Percentiles rank a stretch among this genome's conserved stretches.
Conservation (phyloP, 257 asterid genomes). For the Nicotiana noctiflora region DNA sequence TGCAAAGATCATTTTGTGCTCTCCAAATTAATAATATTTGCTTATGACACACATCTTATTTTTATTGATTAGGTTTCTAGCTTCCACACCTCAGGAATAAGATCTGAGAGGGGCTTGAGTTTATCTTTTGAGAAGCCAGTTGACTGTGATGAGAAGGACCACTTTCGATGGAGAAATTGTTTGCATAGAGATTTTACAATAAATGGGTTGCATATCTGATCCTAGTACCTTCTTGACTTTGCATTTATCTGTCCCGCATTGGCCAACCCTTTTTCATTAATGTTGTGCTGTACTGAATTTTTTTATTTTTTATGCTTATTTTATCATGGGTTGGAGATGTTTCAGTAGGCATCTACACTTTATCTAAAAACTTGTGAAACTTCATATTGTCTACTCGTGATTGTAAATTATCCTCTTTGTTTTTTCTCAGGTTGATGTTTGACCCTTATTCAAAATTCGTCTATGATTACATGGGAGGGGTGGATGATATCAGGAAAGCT, state of each 20-base stretch:
- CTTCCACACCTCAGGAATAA: constrained; percentile 23
- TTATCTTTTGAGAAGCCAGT: constrained; percentile 10
- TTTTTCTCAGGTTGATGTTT: constrained; percentile 26
- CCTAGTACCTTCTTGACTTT: constrained; percentile 1
- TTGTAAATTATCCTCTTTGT: neutral
- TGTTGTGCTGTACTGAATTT: neutral
- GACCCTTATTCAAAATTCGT: constrained; percentile 27
- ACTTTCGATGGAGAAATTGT: constrained; percentile 30
- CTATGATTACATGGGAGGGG: constrained; percentile 28
- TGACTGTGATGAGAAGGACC: constrained; percentile 19
- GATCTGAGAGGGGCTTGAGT: constrained; percentile 8
- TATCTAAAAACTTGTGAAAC: neutral
- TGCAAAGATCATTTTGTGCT: neutral
- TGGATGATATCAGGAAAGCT: constrained; percentile 29
- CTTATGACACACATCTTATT: neutral
- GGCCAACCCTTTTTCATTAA: neutral
- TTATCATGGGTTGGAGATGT: neutral
- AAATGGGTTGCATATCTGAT: constrained; percentile 21
- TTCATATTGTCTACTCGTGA: neutral
- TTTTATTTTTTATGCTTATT: neutral
- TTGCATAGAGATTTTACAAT: constrained; percentile 27
- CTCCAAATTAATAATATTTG: neutral
- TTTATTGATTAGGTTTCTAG: constrained; percentile 25
- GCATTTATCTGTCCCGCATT: neutral
- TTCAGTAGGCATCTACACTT: neutral